Conservation (phyloP, 805 yeast genomes). For the Kluyveromyces wickerhamii region DNA sequence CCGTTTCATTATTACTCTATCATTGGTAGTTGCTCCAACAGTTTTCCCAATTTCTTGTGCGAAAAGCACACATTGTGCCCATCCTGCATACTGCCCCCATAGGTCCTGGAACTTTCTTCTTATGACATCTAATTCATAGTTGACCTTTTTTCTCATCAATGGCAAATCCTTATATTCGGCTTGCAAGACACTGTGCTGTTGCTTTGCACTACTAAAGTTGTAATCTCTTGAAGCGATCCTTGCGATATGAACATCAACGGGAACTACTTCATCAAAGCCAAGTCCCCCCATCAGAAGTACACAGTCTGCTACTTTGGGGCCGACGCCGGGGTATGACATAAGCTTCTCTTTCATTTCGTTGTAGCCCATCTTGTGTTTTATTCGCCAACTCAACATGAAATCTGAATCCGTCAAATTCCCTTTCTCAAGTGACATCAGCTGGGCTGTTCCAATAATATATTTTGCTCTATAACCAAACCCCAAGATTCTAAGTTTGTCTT, state of each 20-base stretch:
- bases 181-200: conserved; percentile 22
- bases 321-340: conserved; percentile 74
- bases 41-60: conserved; percentile 78
- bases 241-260: conserved; percentile 92
- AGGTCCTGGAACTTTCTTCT: conserved; percentile 49
- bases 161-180: conserved; percentile 23
- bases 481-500: conserved; percentile 35
- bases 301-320: conserved; percentile 97
- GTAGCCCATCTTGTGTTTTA: conserved; percentile 35
- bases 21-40: conserved; percentile 47
- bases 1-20: conserved; percentile 20
- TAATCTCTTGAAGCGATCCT: conserved; percentile 83
- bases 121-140: conserved; percentile 37
- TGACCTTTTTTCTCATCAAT: conserved; percentile 27
- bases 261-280: conserved; percentile 69
- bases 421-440: conserved; percentile 35
- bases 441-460: conserved; percentile 74
- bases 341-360: conserved; percentile 33
- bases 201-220: conserved; percentile 35
- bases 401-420: conserved; percentile 25
- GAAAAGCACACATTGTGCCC: conserved; percentile 96
- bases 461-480: conserved; percentile 89
- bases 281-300: conserved; percentile 75
- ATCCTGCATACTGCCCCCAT: conserved; percentile 94
- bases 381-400: conserved; percentile 28